phyloP scores from a whole-genome alignment of 2,329 filamentous ascomycete genomes.

The Chrysosporium keratinophilum region DNA sequence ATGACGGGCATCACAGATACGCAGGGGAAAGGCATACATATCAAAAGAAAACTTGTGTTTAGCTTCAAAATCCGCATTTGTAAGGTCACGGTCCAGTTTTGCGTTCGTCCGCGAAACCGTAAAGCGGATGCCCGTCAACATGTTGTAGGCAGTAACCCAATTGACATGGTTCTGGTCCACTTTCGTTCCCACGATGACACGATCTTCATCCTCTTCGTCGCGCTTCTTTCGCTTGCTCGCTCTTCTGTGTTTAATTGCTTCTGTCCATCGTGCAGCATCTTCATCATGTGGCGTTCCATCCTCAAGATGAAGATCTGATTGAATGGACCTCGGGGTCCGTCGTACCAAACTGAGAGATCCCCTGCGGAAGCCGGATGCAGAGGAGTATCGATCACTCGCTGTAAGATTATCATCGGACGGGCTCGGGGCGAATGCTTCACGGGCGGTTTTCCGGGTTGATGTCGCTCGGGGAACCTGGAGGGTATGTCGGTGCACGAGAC shows the following conservation, averaged over 20 bases:
- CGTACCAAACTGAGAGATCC: slow-evolving; percentile 75
- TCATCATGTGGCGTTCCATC: slow-evolving; percentile 70
- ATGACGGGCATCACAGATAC: neutral
- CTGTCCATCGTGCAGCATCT: slow-evolving; percentile 82
- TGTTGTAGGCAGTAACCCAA: slow-evolving; percentile 97
- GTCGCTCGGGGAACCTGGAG: slow-evolving; percentile 69
- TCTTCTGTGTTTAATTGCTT: slow-evolving; percentile 82
- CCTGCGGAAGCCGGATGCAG: slow-evolving; percentile 54
- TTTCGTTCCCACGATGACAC: slow-evolving; percentile 88
- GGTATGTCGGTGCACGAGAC: slow-evolving; percentile 72
- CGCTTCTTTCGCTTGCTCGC: slow-evolving; percentile 74
- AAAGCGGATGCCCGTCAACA: slow-evolving; percentile 97
- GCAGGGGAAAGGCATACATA: slow-evolving; percentile 54
- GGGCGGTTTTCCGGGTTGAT: slow-evolving; percentile 51
- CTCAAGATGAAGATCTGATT: slow-evolving; percentile 73
- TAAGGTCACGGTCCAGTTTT: slow-evolving; percentile 84
- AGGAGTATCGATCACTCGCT: slow-evolving; percentile 74
- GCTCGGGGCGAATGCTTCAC: slow-evolving; percentile 47
- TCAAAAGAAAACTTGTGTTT: slow-evolving; percentile 99
- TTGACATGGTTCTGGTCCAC: slow-evolving; percentile 96
- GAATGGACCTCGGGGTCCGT: slow-evolving; percentile 70
- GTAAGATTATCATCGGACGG: slow-evolving; percentile 50
- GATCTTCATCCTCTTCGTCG: slow-evolving; percentile 83
- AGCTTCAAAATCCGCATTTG: slow-evolving; percentile 81
- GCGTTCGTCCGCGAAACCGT: slow-evolving; percentile 93